Base-by-base conservation (phyloP, 495 filamentous ascomycete species). In the Lentithecium fluviatile region DNA sequence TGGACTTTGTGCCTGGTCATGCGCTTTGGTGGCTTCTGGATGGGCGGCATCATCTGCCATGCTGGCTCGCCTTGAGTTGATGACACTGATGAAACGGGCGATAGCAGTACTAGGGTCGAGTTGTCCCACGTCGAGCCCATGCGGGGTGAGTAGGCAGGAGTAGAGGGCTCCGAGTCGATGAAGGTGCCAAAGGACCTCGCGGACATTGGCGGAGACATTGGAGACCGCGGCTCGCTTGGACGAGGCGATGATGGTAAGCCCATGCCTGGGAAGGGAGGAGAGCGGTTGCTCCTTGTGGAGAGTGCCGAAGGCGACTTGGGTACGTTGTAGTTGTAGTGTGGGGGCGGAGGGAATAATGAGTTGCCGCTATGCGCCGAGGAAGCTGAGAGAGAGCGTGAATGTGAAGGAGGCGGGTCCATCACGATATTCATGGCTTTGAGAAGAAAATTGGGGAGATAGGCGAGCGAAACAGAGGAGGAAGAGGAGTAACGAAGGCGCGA, bases 131-230 rank as follows among this genome's bases (percentile, higher is more conserved):
- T 17, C 7, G 53, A 49, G 36, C 43, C 56, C 0, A 17, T 13
- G 15, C 56, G 17, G 5, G 65, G 65, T 23, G 65, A 68, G 34
- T 50, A 64, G 4, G 60, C 52, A 17, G 65, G 60, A 1, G 62
- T 54, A 2, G 62, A 65, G 7, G 62, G 62, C 37, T 49, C 60
- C 10, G 65, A 68, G 11, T 62, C 65, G 45, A 59, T 64, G 21
- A 68, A 63, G 3, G 65, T 68, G 21, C 55, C 47, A 24, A 68
- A 68, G 0, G 60, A 62, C 32, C 45, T 50, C 0, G 65, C 60
- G 0, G 65, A 68, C 55, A 68, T 52, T 6, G 65, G 65, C 2
- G 65, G 64, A 2, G 59, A 67, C 53, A 62, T 62, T 24, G 49
- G 34, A 45, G 52, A 20, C 15, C 19, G 21, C 11, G 51, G 40